Evolutionary conservation across 768 basidiomycete genomes (phyloP).

Genomic region (Rubroboletus satanas): DNA sequence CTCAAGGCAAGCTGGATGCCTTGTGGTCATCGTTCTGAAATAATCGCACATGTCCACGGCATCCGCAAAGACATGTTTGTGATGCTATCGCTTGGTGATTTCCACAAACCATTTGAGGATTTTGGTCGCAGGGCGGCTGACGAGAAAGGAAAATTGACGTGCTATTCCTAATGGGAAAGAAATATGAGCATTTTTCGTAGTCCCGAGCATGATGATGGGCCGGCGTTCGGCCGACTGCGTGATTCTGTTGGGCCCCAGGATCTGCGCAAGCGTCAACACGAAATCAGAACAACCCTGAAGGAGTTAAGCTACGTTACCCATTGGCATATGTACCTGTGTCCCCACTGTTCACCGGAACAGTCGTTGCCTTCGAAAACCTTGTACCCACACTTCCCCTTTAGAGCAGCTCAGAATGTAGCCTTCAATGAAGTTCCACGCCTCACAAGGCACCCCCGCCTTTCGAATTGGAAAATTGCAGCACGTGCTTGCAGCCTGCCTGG

Average conservation of each 20-base stretch:
- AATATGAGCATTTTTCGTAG: neutral
- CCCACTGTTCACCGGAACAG: neutral
- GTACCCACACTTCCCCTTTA: neutral
- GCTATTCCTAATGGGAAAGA: neutral
- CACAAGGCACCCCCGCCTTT: neutral
- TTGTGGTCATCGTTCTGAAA: slow-evolving; percentile 12
- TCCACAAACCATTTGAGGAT: no score
- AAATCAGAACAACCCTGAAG: slow-evolving; percentile 32
- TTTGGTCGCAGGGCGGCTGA: neutral
- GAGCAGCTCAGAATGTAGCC: neutral
- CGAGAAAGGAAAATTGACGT: neutral
- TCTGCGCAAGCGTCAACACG: slow-evolving; percentile 17
- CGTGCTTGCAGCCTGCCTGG: slow-evolving; percentile 1
- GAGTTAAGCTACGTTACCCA: slow-evolving; percentile 28
- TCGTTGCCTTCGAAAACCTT: neutral
- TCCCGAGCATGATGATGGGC: neutral
- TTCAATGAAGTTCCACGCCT: neutral
- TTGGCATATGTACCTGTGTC: slow-evolving; percentile 10
- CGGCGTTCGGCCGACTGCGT: neutral
- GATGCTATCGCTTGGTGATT: neutral
- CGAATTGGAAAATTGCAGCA: neutral
- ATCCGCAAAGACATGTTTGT: neutral
- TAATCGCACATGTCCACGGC: slow-evolving; percentile 4
- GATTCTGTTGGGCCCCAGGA: slow-evolving; percentile 3
- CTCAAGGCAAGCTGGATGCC: neutral